These are phyloP conservation scores for Fusarium sp. DNA, from an alignment of 2,329 filamentous ascomycete genomes.

Conservation along the genomic window DNA sequence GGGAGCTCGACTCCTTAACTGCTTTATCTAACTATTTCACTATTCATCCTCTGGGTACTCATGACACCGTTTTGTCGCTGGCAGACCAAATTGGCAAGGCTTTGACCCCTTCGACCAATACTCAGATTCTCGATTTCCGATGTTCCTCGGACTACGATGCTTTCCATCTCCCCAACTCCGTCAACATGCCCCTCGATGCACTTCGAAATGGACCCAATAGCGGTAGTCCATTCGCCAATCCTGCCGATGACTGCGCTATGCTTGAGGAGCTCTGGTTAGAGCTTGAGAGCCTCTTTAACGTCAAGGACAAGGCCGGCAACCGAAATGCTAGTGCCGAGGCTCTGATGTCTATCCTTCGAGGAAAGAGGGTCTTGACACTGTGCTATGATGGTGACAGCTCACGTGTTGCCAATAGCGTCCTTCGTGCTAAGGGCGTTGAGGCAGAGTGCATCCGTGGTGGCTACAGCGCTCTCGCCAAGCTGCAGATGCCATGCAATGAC, in stretches of 20 bases:
- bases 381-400: constrained; percentile 65
- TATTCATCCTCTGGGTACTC: constrained; percentile 37
- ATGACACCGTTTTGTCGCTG: constrained; percentile 39
- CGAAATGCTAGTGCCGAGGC: constrained; percentile 42
- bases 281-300: constrained; percentile 55
- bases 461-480: constrained; percentile 37
- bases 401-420: constrained; percentile 62
- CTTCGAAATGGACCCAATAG: constrained; percentile 42
- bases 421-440: constrained; percentile 59
- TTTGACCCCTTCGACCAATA: constrained; percentile 41
- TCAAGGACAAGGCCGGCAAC: constrained; percentile 42
- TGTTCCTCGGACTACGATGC: constrained; percentile 51
- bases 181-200: constrained; percentile 56
- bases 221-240: constrained; percentile 49
- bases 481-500: constrained; percentile 41
- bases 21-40: constrained; percentile 51
- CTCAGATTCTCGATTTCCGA: constrained; percentile 56
- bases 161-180: constrained; percentile 56
- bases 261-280: constrained; percentile 60
- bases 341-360: constrained; percentile 44
- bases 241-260: constrained; percentile 56
- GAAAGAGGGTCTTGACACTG: constrained; percentile 55
- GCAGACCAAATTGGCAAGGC: constrained; percentile 41
- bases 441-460: constrained; percentile 59
- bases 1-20: constrained; percentile 57